These are phyloP conservation scores for Rhizopogon vesiculosus DNA, from an alignment of 768 basidiomycete species.

Conservation along the genomic window DNA sequence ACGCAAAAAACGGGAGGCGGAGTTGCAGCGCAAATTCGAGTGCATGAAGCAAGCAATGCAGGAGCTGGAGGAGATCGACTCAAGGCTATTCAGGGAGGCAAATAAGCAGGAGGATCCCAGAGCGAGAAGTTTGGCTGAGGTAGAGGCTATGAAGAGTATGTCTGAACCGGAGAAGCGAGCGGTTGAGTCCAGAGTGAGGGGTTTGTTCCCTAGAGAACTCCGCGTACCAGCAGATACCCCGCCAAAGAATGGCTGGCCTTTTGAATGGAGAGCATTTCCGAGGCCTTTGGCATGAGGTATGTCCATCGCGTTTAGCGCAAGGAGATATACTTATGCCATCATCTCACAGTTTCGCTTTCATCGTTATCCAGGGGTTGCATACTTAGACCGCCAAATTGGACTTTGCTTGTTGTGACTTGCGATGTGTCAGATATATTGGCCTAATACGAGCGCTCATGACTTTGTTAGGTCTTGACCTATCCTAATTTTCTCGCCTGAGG, in stretches of 20 bases:
- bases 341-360: background rate
- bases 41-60: slow-evolving; percentile 86
- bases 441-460: background rate
- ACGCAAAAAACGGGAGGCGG: slow-evolving; percentile 63
- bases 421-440: background rate
- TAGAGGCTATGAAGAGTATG: slow-evolving; percentile 54
- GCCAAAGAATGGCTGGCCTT: slow-evolving; percentile 76
- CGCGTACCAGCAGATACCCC: slow-evolving; percentile 85
- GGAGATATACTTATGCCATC: background rate
- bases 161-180: slow-evolving; percentile 64
- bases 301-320: background rate
- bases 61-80: slow-evolving; percentile 50
- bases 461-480: background rate
- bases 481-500: too few relatives aligned
- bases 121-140: slow-evolving; percentile 50
- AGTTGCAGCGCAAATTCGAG: slow-evolving; percentile 71
- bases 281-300: slow-evolving; percentile 32
- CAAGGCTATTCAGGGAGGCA: slow-evolving; percentile 62
- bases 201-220: slow-evolving; percentile 84
- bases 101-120: slow-evolving; percentile 76
- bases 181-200: slow-evolving; percentile 72
- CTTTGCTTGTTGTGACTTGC: background rate
- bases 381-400: background rate
- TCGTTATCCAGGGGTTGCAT: background rate
- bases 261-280: slow-evolving; percentile 74